Base-by-base conservation (phyloP, 805 yeast species). In the Blastobotrys attinorum region DNA sequence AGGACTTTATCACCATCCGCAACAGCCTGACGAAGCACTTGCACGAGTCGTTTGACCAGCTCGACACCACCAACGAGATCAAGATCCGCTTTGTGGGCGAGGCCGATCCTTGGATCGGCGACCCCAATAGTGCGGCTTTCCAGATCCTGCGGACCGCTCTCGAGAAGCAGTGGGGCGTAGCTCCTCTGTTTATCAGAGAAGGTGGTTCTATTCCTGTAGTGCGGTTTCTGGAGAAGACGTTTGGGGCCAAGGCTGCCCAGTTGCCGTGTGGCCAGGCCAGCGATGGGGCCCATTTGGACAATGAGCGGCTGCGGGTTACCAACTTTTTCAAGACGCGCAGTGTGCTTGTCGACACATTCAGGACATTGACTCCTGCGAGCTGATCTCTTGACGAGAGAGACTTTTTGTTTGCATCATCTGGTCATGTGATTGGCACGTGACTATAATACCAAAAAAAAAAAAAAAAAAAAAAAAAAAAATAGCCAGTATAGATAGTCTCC, bases 141-240 rank as follows among this genome's bases (percentile, higher is more conserved):
- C 71, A 76, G 53, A 71, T 83, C 6, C 66, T 92, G 29, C 70
- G 72, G 43, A 66, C 75, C 20, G 86, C 83, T 40, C 68, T 90
- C 25, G 64, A 67, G 34, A 61, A 67, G 3, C 84, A 79, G 44
- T 90, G 98, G 98, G 77, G 75, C 0, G 65, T 70, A 10, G 85
- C 83, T 43, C 97, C 97, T 2, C 65, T 90, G 34, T 81, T 79
- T 47, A 85, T 92, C 25, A 76, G 97, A 51, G 98, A 92, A 66
- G 98, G 98, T 48, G 98, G 98, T 0, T 86, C 97, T 0, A 88
- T 90, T 60, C 97, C 98, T 1, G 81, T 90, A 8, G 79, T 92
- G 5, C 66, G 96, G 49, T 83, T 82, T 47, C 65, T 90, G 51
- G 98, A 90, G 55, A 84, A 84, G 60, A 68, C 74, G 10, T 84